These are phyloP conservation scores for Aspergillus awamori DNA, from an alignment of 2,329 filamentous ascomycete species.

Conservation along the genomic window DNA sequence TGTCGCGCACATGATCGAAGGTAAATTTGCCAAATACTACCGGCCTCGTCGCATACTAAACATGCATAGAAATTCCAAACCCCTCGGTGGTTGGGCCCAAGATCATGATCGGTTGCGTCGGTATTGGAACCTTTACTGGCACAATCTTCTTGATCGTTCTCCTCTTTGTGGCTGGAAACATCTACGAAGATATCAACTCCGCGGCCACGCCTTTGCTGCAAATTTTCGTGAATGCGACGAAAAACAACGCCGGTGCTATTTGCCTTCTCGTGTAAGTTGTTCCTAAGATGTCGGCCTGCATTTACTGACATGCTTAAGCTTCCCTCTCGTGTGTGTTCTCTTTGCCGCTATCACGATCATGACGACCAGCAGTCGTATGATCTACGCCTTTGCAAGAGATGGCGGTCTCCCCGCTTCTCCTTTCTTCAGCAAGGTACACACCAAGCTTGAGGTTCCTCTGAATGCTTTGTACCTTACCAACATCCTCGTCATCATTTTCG, in stretches of 20 bases:
- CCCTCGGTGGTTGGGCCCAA: constrained; percentile 60
- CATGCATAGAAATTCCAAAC: constrained; percentile 44
- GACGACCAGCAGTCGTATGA: constrained; percentile 41
- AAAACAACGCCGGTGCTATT: constrained; percentile 62
- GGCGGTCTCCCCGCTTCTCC: constrained; percentile 66
- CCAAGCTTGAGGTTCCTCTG: constrained; percentile 64
- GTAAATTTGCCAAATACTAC: constrained; percentile 19
- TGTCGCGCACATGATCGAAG: constrained; percentile 57
- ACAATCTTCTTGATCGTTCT: constrained; percentile 65
- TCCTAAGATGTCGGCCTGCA: too few species aligned
- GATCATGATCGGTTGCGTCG: constrained; percentile 68
- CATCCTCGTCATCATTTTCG: constrained; percentile 66
- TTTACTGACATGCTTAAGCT: constrained; percentile 22
- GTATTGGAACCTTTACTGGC: constrained; percentile 65
- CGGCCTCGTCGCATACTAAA: constrained; percentile 9
- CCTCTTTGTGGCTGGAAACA: constrained; percentile 65
- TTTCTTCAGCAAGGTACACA: constrained; percentile 65
- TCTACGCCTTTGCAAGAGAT: constrained; percentile 53
- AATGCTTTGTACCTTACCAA: constrained; percentile 67
- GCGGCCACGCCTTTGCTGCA: constrained; percentile 62
- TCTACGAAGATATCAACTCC: constrained; percentile 59
- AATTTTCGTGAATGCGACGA: constrained; percentile 65
- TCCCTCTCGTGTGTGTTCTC: constrained; percentile 36
- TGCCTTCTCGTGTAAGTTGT: constrained; percentile 61
- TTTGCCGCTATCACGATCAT: constrained; percentile 39